Conservation (phyloP, 805 yeast species). For the Grigorovia yakushimaensis region DNA sequence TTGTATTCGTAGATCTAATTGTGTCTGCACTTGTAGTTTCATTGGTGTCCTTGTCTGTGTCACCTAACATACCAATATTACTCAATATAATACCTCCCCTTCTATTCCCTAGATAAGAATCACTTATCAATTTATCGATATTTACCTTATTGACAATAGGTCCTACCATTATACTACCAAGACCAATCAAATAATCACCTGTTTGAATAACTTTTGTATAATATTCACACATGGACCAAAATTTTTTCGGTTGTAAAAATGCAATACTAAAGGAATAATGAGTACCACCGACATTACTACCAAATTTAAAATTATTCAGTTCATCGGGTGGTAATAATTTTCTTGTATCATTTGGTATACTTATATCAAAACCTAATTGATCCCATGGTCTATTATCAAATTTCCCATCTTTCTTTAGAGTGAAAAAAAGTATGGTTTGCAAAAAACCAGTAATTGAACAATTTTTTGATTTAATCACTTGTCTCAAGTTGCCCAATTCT, state of each 20-base stretch:
- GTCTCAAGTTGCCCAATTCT: slow-evolving; percentile 8
- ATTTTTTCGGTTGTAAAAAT: slow-evolving; percentile 10
- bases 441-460: slow-evolving; percentile 21
- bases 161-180: slow-evolving; percentile 19
- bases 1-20: too few species aligned
- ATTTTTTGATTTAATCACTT: slow-evolving; percentile 5
- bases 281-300: slow-evolving; percentile 21
- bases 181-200: slow-evolving; percentile 12
- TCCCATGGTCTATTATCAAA: slow-evolving; percentile 10
- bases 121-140: slow-evolving; percentile 12
- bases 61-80: slow-evolving; percentile 16
- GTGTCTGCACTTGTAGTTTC: neutral
- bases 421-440: slow-evolving; percentile 17
- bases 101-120: slow-evolving; percentile 9
- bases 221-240: slow-evolving; percentile 16
- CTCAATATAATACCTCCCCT: slow-evolving; percentile 21
- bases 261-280: slow-evolving; percentile 18
- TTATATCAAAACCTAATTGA: slow-evolving; percentile 17
- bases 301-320: slow-evolving; percentile 14
- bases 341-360: slow-evolving; percentile 16
- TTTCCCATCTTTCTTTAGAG: slow-evolving; percentile 13
- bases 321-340: slow-evolving; percentile 12
- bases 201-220: slow-evolving; percentile 10
- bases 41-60: neutral
- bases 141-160: slow-evolving; percentile 10